Percentiles rank a stretch among this genome's conserved stretches.
Evolutionary conservation across 306 rosid species (phyloP).

Genomic region (Gillenia trifoliata): DNA sequence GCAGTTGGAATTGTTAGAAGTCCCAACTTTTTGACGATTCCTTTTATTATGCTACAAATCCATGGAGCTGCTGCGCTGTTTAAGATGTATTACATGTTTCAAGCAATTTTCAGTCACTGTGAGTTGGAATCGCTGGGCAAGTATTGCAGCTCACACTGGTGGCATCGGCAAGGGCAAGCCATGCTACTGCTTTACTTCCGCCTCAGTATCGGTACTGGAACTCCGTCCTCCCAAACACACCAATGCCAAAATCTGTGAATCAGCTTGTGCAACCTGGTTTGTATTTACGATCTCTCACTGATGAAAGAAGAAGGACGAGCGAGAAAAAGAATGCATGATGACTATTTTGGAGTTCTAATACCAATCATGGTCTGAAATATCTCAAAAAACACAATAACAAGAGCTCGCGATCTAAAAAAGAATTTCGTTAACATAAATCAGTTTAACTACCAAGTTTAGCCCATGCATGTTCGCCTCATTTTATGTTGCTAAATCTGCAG

Average conservation of each 20-base stretch:
- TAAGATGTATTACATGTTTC: neutral
- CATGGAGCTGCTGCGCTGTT: neutral
- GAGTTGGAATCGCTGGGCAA: neutral
- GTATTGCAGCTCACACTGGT: neutral
- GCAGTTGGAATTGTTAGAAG: too few species aligned
- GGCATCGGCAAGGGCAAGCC: neutral
- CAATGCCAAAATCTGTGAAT: neutral
- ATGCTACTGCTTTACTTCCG: neutral
- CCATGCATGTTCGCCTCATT: too few species aligned
- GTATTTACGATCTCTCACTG: neutral
- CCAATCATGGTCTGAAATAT: too few species aligned
- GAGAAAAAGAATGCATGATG: too few species aligned
- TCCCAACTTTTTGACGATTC: neutral
- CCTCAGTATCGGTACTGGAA: neutral
- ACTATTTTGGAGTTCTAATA: too few species aligned
- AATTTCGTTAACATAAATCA: too few species aligned
- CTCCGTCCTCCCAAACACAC: neutral
- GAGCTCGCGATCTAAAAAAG: too few species aligned
- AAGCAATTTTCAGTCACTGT: neutral
- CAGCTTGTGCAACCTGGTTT: neutral
- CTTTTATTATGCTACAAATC: neutral
- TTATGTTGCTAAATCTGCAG: neutral
- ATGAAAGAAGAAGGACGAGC: too few species aligned
- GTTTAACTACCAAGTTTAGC: too few species aligned
- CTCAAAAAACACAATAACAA: too few species aligned